phyloP scores from a whole-genome alignment of 371 early-diverging fungal genomes.

The Apophysomyces ossiformis region DNA sequence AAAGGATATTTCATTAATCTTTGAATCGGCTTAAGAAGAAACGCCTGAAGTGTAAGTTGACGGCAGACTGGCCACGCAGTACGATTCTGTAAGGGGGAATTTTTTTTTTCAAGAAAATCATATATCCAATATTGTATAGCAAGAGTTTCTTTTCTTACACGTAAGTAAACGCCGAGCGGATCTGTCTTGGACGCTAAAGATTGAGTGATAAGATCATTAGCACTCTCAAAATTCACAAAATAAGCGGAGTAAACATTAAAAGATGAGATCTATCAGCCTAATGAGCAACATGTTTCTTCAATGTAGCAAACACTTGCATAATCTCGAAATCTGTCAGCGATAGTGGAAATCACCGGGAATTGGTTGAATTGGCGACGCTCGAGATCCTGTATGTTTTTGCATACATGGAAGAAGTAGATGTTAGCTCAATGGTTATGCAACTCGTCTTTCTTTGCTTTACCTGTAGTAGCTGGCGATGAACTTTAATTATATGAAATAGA shows the following conservation, averaged over 20 bases:
- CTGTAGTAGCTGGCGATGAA: conserved; percentile 45
- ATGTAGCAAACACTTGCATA: conserved; percentile 24
- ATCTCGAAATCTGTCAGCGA: conserved; percentile 34
- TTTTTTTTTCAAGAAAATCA: neutral
- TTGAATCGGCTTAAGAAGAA: conserved; percentile 48
- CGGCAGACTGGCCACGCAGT: conserved; percentile 36
- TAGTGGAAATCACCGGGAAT: conserved; percentile 30
- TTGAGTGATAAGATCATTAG: conserved; percentile 30
- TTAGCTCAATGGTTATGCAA: neutral
- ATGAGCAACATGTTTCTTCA: neutral
- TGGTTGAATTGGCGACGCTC: conserved; percentile 27
- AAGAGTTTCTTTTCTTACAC: conserved; percentile 20
- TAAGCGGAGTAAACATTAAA: conserved; percentile 27
- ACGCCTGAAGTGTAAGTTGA: conserved; percentile 42
- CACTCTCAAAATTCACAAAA: conserved; percentile 44
- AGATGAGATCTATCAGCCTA: neutral
- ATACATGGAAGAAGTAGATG: neutral
- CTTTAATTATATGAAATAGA: conserved; percentile 50
- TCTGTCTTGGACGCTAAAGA: conserved; percentile 25
- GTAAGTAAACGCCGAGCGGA: conserved; percentile 34
- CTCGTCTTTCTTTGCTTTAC: conserved; percentile 18
- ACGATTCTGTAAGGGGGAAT: conserved; percentile 27
- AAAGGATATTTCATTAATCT: conserved; percentile 50
- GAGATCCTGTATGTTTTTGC: conserved; percentile 21
- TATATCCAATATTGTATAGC: neutral